These are phyloP conservation scores for Botrytis pseudocinerea DNA, from an alignment of 2,329 filamentous ascomycete genomes.

Conservation along the genomic window DNA sequence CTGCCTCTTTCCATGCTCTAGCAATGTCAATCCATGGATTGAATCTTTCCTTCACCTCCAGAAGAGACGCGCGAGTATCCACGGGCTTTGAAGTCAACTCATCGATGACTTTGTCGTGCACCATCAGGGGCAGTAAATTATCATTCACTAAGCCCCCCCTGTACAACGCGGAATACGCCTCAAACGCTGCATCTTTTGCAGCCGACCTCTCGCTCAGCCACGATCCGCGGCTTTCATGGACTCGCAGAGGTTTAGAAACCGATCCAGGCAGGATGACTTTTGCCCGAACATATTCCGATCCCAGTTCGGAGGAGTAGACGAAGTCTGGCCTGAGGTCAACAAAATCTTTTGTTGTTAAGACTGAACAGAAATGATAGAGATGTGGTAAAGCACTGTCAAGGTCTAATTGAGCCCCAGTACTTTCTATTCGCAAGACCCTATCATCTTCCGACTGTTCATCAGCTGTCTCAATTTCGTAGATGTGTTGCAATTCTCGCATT, in stretches of 20 bases:
- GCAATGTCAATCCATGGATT: constrained; percentile 45
- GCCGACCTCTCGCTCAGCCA: constrained; percentile 67
- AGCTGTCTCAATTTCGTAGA: constrained; percentile 31
- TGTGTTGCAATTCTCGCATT: constrained; percentile 33
- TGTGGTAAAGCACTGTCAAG: constrained; percentile 74
- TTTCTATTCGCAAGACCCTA: constrained; percentile 45
- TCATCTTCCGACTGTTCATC: constrained; percentile 40
- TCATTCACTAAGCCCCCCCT: constrained; percentile 72
- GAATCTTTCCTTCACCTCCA: constrained; percentile 39
- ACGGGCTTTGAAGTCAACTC: constrained; percentile 57
- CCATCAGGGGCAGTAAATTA: constrained; percentile 65
- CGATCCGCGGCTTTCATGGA: constrained; percentile 48
- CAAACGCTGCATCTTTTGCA: constrained; percentile 72
- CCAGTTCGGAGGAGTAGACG: constrained; percentile 47
- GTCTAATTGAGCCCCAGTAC: constrained; percentile 64
- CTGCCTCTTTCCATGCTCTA: constrained; percentile 53
- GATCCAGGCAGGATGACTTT: constrained; percentile 70
- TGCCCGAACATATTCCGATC: constrained; percentile 48
- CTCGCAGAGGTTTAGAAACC: constrained; percentile 62
- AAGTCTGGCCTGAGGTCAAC: constrained; percentile 70
- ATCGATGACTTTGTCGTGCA: constrained; percentile 41
- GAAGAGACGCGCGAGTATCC: constrained; percentile 44
- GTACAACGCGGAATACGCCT: constrained; percentile 73
- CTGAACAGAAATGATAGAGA: constrained; percentile 77
- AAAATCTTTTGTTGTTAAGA: constrained; percentile 55